These are phyloP conservation scores for Russula sp. DNA, from an alignment of 768 basidiomycete genomes.

Conservation along the genomic window DNA sequence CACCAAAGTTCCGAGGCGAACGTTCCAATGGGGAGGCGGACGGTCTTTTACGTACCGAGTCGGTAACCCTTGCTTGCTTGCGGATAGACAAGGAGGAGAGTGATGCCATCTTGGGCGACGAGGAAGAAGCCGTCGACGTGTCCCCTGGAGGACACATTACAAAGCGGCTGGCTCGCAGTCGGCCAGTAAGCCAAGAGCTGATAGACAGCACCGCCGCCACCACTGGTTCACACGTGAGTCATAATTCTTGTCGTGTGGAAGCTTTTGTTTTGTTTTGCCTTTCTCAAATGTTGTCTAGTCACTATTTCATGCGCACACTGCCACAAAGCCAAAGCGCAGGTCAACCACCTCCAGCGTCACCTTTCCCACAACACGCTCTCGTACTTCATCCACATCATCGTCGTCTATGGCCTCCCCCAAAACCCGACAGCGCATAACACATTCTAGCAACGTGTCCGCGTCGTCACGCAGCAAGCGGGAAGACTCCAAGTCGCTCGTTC, in stretches of 20 bases:
- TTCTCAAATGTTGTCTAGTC: slow-evolving; percentile 17
- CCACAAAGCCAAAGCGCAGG: slow-evolving; percentile 21
- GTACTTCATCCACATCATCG: slow-evolving; percentile 20
- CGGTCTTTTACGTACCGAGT: slow-evolving; percentile 30
- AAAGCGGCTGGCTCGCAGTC: slow-evolving; percentile 70
- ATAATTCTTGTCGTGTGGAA: slow-evolving; percentile 30
- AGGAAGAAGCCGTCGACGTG: slow-evolving; percentile 64
- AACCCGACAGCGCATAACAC: slow-evolving; percentile 25
- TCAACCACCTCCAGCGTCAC: slow-evolving; percentile 26
- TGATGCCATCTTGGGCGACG: slow-evolving; percentile 32
- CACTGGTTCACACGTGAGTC: slow-evolving; percentile 25
- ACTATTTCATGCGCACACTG: slow-evolving; percentile 13
- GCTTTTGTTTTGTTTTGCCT: too few species aligned
- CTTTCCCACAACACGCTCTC: slow-evolving; percentile 27
- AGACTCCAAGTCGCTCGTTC: slow-evolving; percentile 16
- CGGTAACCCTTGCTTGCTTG: slow-evolving; percentile 28
- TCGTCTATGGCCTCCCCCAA: slow-evolving; percentile 26
- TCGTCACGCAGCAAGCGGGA: slow-evolving; percentile 25
- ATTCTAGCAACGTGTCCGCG: slow-evolving; percentile 23
- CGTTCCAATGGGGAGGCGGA: slow-evolving; percentile 22
- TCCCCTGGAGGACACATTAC: slow-evolving; percentile 75
- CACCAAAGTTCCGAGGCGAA: slow-evolving; percentile 28
- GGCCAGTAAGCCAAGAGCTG: slow-evolving; percentile 64
- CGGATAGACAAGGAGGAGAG: slow-evolving; percentile 28
- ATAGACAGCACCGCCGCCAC: slow-evolving; percentile 42